Conservation (phyloP, 768 basidiomycete species). For the Pholiota conissans region DNA sequence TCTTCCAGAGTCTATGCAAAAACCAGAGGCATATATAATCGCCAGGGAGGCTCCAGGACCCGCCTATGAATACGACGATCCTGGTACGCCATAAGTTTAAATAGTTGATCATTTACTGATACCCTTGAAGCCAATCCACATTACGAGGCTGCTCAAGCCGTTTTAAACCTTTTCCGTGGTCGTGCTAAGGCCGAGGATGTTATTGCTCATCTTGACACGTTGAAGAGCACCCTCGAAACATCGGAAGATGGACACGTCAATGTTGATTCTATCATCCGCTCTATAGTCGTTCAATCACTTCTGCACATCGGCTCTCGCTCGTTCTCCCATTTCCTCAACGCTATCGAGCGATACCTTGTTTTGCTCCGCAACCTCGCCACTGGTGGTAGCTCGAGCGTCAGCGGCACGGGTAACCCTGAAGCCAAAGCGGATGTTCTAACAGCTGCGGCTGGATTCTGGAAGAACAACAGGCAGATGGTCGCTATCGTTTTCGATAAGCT, state of each 20-base stretch:
- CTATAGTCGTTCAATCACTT: slow-evolving; percentile 84
- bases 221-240: slow-evolving; percentile 66
- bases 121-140: slow-evolving; percentile 65
- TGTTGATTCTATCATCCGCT: slow-evolving; percentile 66
- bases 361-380: slow-evolving; percentile 68
- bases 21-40: slow-evolving; percentile 61
- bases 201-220: slow-evolving; percentile 65
- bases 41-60: slow-evolving; percentile 74
- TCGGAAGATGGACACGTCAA: slow-evolving; percentile 57
- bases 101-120: slow-evolving; percentile 6
- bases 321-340: slow-evolving; percentile 97
- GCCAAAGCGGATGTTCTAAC: slow-evolving; percentile 72
- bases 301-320: slow-evolving; percentile 92
- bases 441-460: slow-evolving; percentile 80
- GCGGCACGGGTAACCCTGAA: slow-evolving; percentile 44
- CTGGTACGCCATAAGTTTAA: slow-evolving; percentile 43
- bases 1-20: slow-evolving; percentile 80
- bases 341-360: slow-evolving; percentile 90
- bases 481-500: slow-evolving; percentile 95
- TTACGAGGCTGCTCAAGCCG: slow-evolving; percentile 74
- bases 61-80: slow-evolving; percentile 81
- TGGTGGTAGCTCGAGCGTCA: slow-evolving; percentile 37
- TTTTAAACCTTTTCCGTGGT: slow-evolving; percentile 80
- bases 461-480: slow-evolving; percentile 80
- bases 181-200: slow-evolving; percentile 82